Conservation (phyloP, 441 rosid species). For the Euphorbia celastroides region DNA sequence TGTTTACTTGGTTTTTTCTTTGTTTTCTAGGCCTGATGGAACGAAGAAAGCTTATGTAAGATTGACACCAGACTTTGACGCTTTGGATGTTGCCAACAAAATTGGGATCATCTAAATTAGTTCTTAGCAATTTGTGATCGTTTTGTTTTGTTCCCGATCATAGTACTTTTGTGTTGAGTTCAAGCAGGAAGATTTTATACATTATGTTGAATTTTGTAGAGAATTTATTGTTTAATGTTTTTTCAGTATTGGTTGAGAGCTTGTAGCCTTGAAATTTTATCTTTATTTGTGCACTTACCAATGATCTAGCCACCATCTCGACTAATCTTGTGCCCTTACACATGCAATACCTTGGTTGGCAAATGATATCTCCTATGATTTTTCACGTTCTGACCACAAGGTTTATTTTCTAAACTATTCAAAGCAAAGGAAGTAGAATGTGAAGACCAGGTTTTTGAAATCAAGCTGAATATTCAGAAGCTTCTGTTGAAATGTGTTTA, state of each 20-base stretch:
- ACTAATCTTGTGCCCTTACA: neutral
- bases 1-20: neutral
- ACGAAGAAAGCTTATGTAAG: slow-evolving; percentile 93
- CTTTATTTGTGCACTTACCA: neutral
- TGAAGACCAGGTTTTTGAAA: too few relatives aligned
- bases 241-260: neutral
- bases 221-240: too few relatives aligned
- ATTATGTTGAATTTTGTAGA: slow-evolving; percentile 10
- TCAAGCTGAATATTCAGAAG: too few relatives aligned
- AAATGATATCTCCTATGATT: too few relatives aligned
- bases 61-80: slow-evolving; percentile 83
- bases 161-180: slow-evolving; percentile 20
- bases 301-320: neutral
- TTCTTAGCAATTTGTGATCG: neutral
- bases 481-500: too few relatives aligned
- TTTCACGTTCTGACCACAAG: too few relatives aligned
- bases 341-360: too few relatives aligned
- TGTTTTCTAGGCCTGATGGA: slow-evolving; percentile 77
- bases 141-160: slow-evolving; percentile 15
- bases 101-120: slow-evolving; percentile 74
- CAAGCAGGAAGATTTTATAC: slow-evolving; percentile 13
- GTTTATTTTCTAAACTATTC: too few relatives aligned
- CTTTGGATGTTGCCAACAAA: slow-evolving; percentile 91
- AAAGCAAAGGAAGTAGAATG: too few relatives aligned
- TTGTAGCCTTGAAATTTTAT: neutral